phyloP scores from a whole-genome alignment of 108 stramenopile genomes.

The Cyclotella cryptica region DNA sequence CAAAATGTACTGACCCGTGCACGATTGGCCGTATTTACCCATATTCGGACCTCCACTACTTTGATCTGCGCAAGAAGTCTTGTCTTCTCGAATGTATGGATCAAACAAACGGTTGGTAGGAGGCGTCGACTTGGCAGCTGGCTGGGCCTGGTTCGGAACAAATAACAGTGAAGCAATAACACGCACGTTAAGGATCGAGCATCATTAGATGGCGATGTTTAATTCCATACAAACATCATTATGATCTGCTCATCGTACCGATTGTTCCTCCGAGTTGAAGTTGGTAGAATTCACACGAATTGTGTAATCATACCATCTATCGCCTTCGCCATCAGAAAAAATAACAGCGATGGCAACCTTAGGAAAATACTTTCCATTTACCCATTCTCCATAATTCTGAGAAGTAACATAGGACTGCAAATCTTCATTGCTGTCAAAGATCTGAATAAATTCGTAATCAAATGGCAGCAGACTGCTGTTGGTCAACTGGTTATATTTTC shows the following conservation, averaged over 20 bases:
- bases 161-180: background rate
- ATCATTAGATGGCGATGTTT: background rate
- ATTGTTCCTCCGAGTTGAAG: slow-evolving; percentile 66
- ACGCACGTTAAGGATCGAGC: background rate
- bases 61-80: slow-evolving; percentile 46
- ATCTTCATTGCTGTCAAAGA: slow-evolving; percentile 59
- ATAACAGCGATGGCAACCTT: slow-evolving; percentile 74
- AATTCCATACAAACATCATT: background rate
- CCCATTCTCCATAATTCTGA: slow-evolving; percentile 56
- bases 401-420: slow-evolving; percentile 65
- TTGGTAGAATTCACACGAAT: slow-evolving; percentile 81
- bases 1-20: slow-evolving; percentile 79
- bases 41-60: slow-evolving; percentile 51
- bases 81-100: slow-evolving; percentile 54
- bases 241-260: slow-evolving; percentile 17
- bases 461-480: slow-evolving; percentile 55
- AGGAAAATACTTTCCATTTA: slow-evolving; percentile 42
- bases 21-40: slow-evolving; percentile 55
- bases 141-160: slow-evolving; percentile 20
- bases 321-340: slow-evolving; percentile 54
- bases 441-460: slow-evolving; percentile 65
- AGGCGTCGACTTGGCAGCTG: slow-evolving; percentile 65
- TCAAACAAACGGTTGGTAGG: slow-evolving; percentile 61
- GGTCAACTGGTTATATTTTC: slow-evolving; percentile 61
- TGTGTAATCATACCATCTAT: slow-evolving; percentile 62